Base-by-base conservation (phyloP, 148 eudicot genomes). In the Cornus controversa region DNA sequence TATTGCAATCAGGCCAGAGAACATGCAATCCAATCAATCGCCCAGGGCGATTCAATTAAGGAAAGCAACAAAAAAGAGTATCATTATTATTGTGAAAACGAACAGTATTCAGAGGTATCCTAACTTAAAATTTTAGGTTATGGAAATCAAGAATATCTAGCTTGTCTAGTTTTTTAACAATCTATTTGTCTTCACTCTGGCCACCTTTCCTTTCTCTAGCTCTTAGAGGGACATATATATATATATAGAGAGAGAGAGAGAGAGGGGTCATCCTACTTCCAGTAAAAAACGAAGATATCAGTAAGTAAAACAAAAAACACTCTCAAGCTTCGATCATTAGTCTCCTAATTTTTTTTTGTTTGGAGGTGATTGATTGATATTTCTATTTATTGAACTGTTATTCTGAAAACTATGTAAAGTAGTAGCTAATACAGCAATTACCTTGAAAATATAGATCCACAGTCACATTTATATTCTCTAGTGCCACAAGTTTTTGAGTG, bases 401-500 rank as follows among this genome's bases (percentile, higher is more conserved):
- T 22, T 60, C 18, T 14, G 20, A 60, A 60, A 60, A 18, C 23
- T 18, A 60, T 18, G 22, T 4, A 20, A 60, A 18, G 64, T 22
- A 40, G 2, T 60, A 34, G 37, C 68, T 3, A 13, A 8, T 11
- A 16, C 60, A 77, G 16, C 2, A 23, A 29, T 80, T 90, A 93
- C 99, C 99, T 89, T 20, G 98, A 96, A 81, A 93, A 96, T 76
- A 93, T 82, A 70, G 94, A 90, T 25, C 99, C 99, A 77, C 99
- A 96, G 78, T 91, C 97, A 83, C 99, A 96, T 75, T 87, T 94
- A 72, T 94, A 94, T 72, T 94, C 98, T 77, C 96, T 86, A 29
- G 98, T 94, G 16, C 99, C 99, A 84, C 99, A 96, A 67, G 97
- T 96, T 83, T 96, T 96, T 16, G 94, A 89, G 79, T 96, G 99